Base-by-base conservation (phyloP, 805 yeast genomes). In the Tetrapisispora arboricola region DNA sequence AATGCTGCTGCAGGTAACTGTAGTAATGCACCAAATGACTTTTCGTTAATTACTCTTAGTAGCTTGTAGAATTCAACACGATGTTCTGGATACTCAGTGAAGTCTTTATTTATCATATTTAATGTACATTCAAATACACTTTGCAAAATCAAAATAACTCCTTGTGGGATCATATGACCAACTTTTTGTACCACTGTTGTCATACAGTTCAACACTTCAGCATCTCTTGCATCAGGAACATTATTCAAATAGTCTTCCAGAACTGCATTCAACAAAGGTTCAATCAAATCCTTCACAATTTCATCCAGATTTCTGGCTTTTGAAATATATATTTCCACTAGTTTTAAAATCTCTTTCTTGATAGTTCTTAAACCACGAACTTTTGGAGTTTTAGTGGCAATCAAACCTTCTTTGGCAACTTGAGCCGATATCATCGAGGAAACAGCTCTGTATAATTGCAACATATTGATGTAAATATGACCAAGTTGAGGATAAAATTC, bases 221-320 rank as follows among this genome's bases (percentile, higher is more conserved):
- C 95, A 66, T 92, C 98, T 59, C 97, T 80, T 9, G 96, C 96
- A 66, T 87, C 95, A 4, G 97, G 94, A 26, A 87, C 95, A 56
- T 84, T 84, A 15, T 77, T 67, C 54, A 76, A 77, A 66, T 92
- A 92, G 61, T 92, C 99, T 46, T 83, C 94, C 48, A 92, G 72
- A 13, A 86, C 88, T 0, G 96, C 85, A 34, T 72, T 72, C 47
- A 92, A 75, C 55, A 92, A 67, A 24, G 94, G 94, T 47, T 84
- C 84, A 4, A 87, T 79, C 49, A 92, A 72, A 48, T 82, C 86
- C 38, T 78, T 72, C 19, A 84, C 95, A 39, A 90, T 80, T 51
- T 85, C 90, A 44, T 87, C 88, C 44, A 74, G 67, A 55, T 86
- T 82, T 53, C 83, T 94, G 8, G 96, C 95, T 57, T 82, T 84